These are phyloP conservation scores for Daldinia sp. DNA, from an alignment of 2,329 filamentous ascomycete genomes.

Conservation along the genomic window DNA sequence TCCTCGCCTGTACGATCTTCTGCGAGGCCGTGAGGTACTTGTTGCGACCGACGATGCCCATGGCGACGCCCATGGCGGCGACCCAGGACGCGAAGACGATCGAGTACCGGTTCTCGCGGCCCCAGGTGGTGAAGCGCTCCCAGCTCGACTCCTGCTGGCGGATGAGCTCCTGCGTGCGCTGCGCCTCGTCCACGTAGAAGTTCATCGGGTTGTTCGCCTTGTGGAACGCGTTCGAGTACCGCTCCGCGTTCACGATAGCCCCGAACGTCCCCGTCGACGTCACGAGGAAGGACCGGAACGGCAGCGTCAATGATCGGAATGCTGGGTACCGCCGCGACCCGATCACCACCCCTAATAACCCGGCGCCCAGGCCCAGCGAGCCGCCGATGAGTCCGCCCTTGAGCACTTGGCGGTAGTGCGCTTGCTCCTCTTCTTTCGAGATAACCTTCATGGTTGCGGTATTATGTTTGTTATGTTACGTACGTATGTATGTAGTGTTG, in stretches of 20 bases:
- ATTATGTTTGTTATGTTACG: slow-evolving; percentile 13
- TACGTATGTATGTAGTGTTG: too few relatives aligned
- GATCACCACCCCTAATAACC: slow-evolving; percentile 73
- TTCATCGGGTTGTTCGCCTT: slow-evolving; percentile 74
- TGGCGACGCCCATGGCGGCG: slow-evolving; percentile 79
- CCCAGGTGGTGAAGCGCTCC: slow-evolving; percentile 78
- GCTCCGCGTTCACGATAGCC: slow-evolving; percentile 90
- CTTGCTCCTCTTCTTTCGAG: slow-evolving; percentile 90
- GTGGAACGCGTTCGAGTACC: slow-evolving; percentile 74
- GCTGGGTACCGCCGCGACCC: slow-evolving; percentile 79
- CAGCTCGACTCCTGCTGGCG: slow-evolving; percentile 67
- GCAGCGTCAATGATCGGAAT: slow-evolving; percentile 85
- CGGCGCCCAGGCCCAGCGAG: slow-evolving; percentile 73
- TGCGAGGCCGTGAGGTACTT: slow-evolving; percentile 79
- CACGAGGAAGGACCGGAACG: slow-evolving; percentile 91
- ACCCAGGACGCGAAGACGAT: slow-evolving; percentile 88
- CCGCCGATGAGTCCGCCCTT: slow-evolving; percentile 84
- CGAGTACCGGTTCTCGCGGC: slow-evolving; percentile 83
- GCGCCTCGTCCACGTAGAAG: slow-evolving; percentile 73
- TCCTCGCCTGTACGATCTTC: slow-evolving; percentile 93
- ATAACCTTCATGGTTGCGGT: slow-evolving; percentile 85
- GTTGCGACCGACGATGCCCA: slow-evolving; percentile 82
- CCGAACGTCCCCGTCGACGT: slow-evolving; percentile 85
- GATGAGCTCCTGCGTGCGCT: slow-evolving; percentile 66
- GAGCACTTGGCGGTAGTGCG: slow-evolving; percentile 85